These are phyloP conservation scores for Clonostachys sp. DNA, from an alignment of 2,329 filamentous ascomycete genomes.

Conservation along the genomic window DNA sequence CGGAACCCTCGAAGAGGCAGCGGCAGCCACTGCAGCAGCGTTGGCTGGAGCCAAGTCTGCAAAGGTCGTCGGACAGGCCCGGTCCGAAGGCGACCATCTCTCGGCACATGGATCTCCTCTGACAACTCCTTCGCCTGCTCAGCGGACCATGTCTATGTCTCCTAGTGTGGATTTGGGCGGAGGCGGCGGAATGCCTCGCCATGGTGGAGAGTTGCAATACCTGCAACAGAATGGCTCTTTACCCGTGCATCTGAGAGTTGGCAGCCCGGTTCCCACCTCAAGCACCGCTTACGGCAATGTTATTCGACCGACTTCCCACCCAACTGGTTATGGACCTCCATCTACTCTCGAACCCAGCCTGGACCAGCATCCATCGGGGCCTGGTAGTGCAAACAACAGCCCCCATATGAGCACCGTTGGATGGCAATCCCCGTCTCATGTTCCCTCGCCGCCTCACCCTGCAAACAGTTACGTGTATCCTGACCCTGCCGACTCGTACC, in stretches of 20 bases:
- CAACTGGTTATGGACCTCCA: conserved; percentile 75
- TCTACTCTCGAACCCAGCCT: conserved; percentile 81
- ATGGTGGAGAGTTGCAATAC: conserved; percentile 63
- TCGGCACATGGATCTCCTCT: conserved; percentile 70
- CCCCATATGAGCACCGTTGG: conserved; percentile 79
- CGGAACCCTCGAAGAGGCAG: conserved; percentile 90
- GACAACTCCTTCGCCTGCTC: conserved; percentile 79
- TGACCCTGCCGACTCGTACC: conserved; percentile 69
- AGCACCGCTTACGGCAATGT: conserved; percentile 49
- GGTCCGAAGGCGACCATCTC: conserved; percentile 67
- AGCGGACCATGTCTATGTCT: conserved; percentile 74
- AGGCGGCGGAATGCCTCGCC: conserved; percentile 63
- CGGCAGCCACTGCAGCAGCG: conserved; percentile 81
- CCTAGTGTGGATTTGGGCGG: conserved; percentile 70
- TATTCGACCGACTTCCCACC: conserved; percentile 78
- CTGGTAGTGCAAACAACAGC: conserved; percentile 71
- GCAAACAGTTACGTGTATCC: conserved; percentile 71
- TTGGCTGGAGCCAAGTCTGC: conserved; percentile 53
- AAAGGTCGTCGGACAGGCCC: conserved; percentile 35
- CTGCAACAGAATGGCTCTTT: conserved; percentile 70
- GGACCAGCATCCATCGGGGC: conserved; percentile 66
- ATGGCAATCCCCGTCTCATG: conserved; percentile 83
- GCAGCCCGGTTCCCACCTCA: conserved; percentile 65
- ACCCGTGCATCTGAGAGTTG: conserved; percentile 76
- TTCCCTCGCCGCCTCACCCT: conserved; percentile 60